Conservation (phyloP, 2,329 filamentous ascomycete species). For the Talaromyces sp. region DNA sequence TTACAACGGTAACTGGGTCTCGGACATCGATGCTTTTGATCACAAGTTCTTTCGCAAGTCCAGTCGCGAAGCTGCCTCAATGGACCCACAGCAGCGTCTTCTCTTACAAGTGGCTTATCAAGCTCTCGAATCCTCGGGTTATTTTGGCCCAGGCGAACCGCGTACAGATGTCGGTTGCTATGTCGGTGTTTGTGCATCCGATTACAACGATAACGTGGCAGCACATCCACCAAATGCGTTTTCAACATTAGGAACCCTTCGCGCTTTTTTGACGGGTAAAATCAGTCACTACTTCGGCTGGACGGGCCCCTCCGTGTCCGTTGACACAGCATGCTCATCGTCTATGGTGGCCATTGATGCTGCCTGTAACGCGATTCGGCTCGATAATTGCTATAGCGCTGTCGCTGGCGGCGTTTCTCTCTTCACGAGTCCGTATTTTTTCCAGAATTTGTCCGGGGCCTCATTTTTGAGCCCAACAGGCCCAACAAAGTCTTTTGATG, state of each 20-base stretch:
- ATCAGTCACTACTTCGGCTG: conserved; percentile 45
- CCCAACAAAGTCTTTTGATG: conserved; percentile 48
- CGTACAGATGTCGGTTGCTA: conserved; percentile 27
- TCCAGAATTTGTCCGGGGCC: conserved; percentile 32
- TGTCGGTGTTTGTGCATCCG: conserved; percentile 25
- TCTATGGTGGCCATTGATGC: conserved; percentile 35
- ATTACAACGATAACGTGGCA: conserved; percentile 30
- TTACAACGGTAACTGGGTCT: conserved; percentile 67
- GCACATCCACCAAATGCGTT: conserved; percentile 29
- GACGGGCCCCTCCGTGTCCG: conserved; percentile 39
- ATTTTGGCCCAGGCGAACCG: conserved; percentile 32
- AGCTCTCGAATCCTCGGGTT: conserved; percentile 75
- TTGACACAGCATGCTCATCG: conserved; percentile 45
- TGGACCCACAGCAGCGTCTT: conserved; percentile 67
- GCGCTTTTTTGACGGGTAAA: conserved; percentile 27
- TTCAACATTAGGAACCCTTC: conserved; percentile 23
- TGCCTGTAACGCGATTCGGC: conserved; percentile 17
- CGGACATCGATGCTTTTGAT: conserved; percentile 72
- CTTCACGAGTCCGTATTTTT: conserved; percentile 29
- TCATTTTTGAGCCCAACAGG: conserved; percentile 53
- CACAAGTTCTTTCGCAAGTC: conserved; percentile 84
- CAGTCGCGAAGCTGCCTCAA: conserved; percentile 55
- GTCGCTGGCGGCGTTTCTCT: conserved; percentile 25
- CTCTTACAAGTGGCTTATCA: conserved; percentile 74
- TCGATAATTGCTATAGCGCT: conserved; percentile 24